Base-by-base conservation (phyloP, 2,329 filamentous ascomycete species). In the Sporothrix phasma region DNA sequence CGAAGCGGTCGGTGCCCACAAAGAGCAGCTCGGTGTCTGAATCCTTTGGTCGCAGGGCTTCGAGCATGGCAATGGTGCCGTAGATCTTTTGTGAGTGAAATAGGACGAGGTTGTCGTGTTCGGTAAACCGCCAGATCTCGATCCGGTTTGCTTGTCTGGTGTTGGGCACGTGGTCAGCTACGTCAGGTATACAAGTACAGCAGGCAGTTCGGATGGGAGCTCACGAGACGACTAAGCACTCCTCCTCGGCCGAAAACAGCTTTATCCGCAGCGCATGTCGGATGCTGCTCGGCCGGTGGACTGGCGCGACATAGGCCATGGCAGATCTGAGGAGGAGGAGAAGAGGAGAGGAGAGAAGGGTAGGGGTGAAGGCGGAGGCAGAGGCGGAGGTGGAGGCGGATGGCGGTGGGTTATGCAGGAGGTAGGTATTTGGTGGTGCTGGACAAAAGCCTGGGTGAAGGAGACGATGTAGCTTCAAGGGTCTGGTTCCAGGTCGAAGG, bases 241-340 rank as follows among this genome's bases (percentile, higher is more conserved):
- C 89, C 66, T 92, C 85, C 60, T 89, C 84, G 4, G 84, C 78
- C 49, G 84, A 82, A 61, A 96, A 79, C 70, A 97, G 87, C 70
- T 85, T 86, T 66, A 93, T 82, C 72, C 88, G 90, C 69, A 97
- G 75, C 15, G 92, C 93, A 82, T 96, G 89, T 63, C 92, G 87
- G 68, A 97, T 87, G 78, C 91, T 96, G 74, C 90, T 97, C 26
- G 94, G 89, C 70, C 87, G 84, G 75, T 99, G 94, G 64, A 99
- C 94, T 45, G 94, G 92, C 67, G 91, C 92, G 71, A 99, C 80
- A 75, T 97, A 99, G 61, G 94, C 89, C 94, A 99, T 99, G 64
- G 63, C 69, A 22, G 15, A 17, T 7, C 5, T 13, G 19, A 8
- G 13, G 53, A 11, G 22, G 31, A 31, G 39, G 5, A 29, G 22